A percentile compares a stretch with the other conserved stretches of the same genome.
Conservation (phyloP, 1,284 basidiomycete genomes). For the Phylloporus gajari region DNA sequence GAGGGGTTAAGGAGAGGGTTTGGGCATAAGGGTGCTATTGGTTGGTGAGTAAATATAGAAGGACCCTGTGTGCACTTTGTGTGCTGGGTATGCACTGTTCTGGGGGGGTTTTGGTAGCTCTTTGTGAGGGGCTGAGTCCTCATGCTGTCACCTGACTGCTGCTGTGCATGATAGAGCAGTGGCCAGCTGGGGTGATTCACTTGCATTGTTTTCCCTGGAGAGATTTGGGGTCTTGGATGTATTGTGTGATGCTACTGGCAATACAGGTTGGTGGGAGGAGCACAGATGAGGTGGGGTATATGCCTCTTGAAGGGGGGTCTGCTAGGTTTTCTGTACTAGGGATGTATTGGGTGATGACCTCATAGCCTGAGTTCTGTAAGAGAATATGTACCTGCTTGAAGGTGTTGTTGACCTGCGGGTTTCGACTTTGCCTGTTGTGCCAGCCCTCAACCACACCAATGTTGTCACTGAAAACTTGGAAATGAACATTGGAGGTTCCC, state of each 20-base stretch:
- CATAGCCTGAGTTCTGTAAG: neutral
- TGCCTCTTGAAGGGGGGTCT: neutral
- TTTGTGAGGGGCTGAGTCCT: too few species aligned
- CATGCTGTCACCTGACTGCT: too few species aligned
- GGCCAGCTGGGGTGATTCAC: too few species aligned
- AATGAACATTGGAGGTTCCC: neutral
- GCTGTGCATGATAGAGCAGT: too few species aligned
- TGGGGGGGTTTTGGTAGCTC: too few species aligned
- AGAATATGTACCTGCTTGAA: neutral
- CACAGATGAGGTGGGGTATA: neutral
- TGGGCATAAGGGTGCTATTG: too few species aligned
- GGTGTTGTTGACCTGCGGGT: neutral
- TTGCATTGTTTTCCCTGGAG: too few species aligned
- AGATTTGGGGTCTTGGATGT: too few species aligned
- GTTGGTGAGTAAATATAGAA: too few species aligned
- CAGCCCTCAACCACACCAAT: neutral
- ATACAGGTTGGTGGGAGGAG: neutral
- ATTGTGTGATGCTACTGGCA: neutral
- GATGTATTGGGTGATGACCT: neutral
- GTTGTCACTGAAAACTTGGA: slow-evolving; percentile 1
- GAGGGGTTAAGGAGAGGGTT: too few species aligned
- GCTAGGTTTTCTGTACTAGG: neutral
- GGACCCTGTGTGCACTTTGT: too few species aligned
- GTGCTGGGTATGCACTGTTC: too few species aligned
- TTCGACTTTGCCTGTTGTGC: neutral